Evolutionary conservation across 2,329 filamentous ascomycete species (phyloP).

Genomic region (Herpotrichia juniperi): DNA sequence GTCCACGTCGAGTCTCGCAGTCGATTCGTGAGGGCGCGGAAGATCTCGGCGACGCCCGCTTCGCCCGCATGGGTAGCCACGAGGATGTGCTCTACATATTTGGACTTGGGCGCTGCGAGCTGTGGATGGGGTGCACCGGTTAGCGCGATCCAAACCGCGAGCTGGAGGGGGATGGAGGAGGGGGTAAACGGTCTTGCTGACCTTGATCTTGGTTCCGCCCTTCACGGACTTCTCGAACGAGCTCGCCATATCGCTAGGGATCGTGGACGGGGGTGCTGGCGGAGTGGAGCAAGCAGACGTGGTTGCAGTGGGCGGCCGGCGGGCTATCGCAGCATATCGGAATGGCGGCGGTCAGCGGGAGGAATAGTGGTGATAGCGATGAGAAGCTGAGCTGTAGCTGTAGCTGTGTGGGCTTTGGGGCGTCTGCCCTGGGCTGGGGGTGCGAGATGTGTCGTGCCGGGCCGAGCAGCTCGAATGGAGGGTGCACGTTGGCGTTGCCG

Average conservation of each 20-base stretch:
- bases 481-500: constrained; percentile 7
- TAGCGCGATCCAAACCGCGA: constrained; percentile 17
- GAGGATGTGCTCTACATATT: constrained; percentile 98
- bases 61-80: constrained; percentile 94
- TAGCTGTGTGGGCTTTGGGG: neutral
- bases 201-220: constrained; percentile 97
- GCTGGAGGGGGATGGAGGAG: neutral
- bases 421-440: neutral
- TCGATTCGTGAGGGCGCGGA: constrained; percentile 85
- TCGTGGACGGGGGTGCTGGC: constrained; percentile 11
- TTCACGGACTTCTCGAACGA: constrained; percentile 99
- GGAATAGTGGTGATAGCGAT: constrained; percentile 9
- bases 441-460: constrained; percentile 1
- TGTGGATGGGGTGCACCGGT: constrained; percentile 46
- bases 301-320: neutral
- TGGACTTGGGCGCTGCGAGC: constrained; percentile 96
- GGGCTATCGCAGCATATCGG: constrained; percentile 38
- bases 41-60: constrained; percentile 93
- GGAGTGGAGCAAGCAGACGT: neutral
- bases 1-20: constrained; percentile 98
- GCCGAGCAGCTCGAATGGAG: constrained; percentile 3
- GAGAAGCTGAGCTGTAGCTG: neutral
- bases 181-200: constrained; percentile 41
- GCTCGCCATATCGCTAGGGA: constrained; percentile 67
- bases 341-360: constrained; percentile 3